Conservation (phyloP, 805 yeast genomes). For the Barnettozyma californica region DNA sequence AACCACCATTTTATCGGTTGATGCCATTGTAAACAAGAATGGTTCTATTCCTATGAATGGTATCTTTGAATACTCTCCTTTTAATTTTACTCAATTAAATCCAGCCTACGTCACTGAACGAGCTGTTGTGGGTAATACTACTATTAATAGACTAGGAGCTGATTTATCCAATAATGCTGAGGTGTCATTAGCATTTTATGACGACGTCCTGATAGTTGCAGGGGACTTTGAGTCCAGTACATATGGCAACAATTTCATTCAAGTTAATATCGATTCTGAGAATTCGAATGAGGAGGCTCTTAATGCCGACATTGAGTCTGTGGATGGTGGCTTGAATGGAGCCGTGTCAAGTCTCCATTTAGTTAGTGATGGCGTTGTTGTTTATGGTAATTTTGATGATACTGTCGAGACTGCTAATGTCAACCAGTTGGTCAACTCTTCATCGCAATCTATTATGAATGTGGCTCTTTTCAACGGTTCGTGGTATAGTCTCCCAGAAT, state of each 20-base stretch:
- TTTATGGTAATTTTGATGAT: slow-evolving; percentile 43
- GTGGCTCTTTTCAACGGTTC: slow-evolving; percentile 33
- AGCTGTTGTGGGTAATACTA: slow-evolving; percentile 41
- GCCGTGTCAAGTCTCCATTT: slow-evolving; percentile 29
- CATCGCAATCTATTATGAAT: slow-evolving; percentile 30
- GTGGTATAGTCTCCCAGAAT: slow-evolving; percentile 41
- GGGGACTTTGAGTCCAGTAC: slow-evolving; percentile 41
- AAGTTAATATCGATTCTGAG: slow-evolving; percentile 24
- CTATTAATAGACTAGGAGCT: slow-evolving; percentile 30
- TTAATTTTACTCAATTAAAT: slow-evolving; percentile 49
- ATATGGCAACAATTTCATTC: slow-evolving; percentile 35
- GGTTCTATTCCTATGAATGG: slow-evolving; percentile 55
- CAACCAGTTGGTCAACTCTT: slow-evolving; percentile 25
- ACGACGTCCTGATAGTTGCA: slow-evolving; percentile 37
- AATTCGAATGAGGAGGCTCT: slow-evolving; percentile 14
- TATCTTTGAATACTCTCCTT: slow-evolving; percentile 71
- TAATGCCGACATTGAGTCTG: slow-evolving; percentile 17
- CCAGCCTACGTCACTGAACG: slow-evolving; percentile 23
- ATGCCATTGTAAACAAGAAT: slow-evolving; percentile 30
- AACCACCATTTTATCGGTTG: slow-evolving; percentile 44
- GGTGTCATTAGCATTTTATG: slow-evolving; percentile 30
- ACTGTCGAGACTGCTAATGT: slow-evolving; percentile 29
- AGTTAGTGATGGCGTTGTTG: slow-evolving; percentile 33
- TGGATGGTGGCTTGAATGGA: slow-evolving; percentile 38
- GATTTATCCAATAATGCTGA: slow-evolving; percentile 34